phyloP scores from a whole-genome alignment of 176 grass and related monocot genomes.

The Miscanthus lutarioriparius region DNA sequence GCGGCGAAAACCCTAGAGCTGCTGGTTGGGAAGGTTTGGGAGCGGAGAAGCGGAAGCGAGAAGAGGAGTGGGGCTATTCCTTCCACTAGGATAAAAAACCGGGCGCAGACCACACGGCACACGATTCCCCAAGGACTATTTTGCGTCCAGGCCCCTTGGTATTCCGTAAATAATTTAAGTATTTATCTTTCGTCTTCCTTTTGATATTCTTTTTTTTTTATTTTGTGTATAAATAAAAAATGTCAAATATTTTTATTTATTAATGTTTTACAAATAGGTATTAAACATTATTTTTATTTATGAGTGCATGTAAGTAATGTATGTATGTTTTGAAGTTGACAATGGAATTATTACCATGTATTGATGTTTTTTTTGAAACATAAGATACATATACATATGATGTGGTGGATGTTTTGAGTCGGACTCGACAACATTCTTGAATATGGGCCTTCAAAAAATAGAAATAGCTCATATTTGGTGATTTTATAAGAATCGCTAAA shows the following conservation, averaged over 20 bases:
- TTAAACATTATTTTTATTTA: not conserved
- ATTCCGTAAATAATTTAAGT: not conserved
- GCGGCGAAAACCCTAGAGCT: constrained; percentile 54
- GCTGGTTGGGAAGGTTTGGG: constrained; percentile 41
- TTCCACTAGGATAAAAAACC: constrained; percentile 45
- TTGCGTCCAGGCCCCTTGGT: not conserved
- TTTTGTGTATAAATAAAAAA: not conserved
- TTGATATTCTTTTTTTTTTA: not conserved
- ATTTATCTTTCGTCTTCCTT: not conserved
- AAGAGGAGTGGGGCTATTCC: not conserved
- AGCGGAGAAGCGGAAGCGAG: constrained; percentile 27
- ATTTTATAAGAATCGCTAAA: not conserved
- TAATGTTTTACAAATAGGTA: not conserved
- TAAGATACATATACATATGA: not conserved
- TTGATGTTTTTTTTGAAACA: not conserved
- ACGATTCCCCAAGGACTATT: constrained; percentile 19
- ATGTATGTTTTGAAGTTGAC: not conserved
- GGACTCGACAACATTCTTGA: not conserved
- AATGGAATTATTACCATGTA: not conserved
- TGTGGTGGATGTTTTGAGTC: not conserved
- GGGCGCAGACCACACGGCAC: constrained; percentile 7
- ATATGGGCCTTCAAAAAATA: not conserved
- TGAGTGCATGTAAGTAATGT: not conserved
- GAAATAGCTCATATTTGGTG: not conserved
- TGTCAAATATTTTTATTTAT: not conserved